phyloP scores from a whole-genome alignment of 2,329 filamentous ascomycete genomes.

The Aureobasidium lini region DNA sequence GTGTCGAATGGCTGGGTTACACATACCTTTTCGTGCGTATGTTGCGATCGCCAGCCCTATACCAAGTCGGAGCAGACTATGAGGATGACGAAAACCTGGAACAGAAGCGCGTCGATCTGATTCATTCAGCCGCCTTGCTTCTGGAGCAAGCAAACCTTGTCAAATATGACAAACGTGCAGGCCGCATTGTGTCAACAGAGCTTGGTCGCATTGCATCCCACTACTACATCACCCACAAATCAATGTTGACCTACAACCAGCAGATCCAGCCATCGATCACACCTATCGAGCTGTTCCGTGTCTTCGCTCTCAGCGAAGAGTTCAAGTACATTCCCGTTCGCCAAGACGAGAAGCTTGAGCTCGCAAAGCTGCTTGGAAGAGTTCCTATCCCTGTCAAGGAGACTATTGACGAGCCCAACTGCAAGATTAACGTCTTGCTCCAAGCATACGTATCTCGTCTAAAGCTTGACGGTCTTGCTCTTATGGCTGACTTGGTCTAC shows the following conservation, averaged over 20 bases:
- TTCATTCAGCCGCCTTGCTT: conserved; percentile 84
- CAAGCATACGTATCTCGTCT: conserved; percentile 95
- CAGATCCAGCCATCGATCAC: conserved; percentile 90
- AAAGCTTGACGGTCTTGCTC: conserved; percentile 82
- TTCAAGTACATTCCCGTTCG: conserved; percentile 99
- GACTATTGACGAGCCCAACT: conserved; percentile 90
- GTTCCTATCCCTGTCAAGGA: conserved; percentile 97
- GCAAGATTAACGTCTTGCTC: conserved; percentile 95
- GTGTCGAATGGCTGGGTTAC: conserved; percentile 98
- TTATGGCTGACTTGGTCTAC: conserved; percentile 98
- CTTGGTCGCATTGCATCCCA: conserved; percentile 93
- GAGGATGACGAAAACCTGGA: conserved; percentile 85
- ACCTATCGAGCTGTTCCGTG: conserved; percentile 90
- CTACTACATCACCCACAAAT: conserved; percentile 95
- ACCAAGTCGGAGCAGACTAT: conserved; percentile 93
- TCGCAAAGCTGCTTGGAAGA: conserved; percentile 80
- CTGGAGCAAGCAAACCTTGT: conserved; percentile 81
- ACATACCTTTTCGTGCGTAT: conserved; percentile 97
- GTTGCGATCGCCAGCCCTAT: conserved; percentile 88
- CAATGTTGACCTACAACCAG: conserved; percentile 95
- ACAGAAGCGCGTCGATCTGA: conserved; percentile 94
- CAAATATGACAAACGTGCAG: conserved; percentile 92
- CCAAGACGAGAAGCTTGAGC: conserved; percentile 93
- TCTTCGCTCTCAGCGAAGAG: conserved; percentile 92
- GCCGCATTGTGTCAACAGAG: conserved; percentile 82